A percentile compares a stretch with the other conserved stretches of the same genome.
Evolutionary conservation across 139 green algal genomes (phyloP).

Genomic region (Chlamydomonas urium): DNA sequence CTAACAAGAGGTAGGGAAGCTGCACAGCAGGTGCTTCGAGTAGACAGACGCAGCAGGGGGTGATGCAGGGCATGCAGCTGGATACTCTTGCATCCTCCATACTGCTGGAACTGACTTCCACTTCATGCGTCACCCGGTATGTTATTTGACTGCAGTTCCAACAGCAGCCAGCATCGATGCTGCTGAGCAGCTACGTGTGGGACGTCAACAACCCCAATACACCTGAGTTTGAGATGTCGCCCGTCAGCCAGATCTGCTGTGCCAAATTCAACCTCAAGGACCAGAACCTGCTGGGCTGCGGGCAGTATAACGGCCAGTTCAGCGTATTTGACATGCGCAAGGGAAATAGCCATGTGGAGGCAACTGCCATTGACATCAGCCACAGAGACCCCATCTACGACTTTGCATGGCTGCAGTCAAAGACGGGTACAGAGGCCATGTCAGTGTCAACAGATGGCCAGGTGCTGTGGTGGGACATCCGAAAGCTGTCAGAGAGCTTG

Average conservation of each 20-base stretch:
- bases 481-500: conserved; percentile 70
- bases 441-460: conserved; percentile 69
- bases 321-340: conserved; percentile 81
- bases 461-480: conserved; percentile 85
- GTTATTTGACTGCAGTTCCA: conserved; percentile 83
- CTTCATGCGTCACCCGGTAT: not conserved
- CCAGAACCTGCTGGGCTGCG: conserved; percentile 70
- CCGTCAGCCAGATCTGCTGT: conserved; percentile 70
- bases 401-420: conserved; percentile 87
- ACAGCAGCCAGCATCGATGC: conserved; percentile 65
- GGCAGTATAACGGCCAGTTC: conserved; percentile 91
- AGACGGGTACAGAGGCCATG: conserved; percentile 89
- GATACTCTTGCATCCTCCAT: no score
- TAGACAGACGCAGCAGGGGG: no score
- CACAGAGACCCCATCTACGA: conserved; percentile 79
- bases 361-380: conserved; percentile 65
- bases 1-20: not conserved
- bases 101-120: no score
- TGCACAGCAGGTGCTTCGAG: no score
- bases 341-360: conserved; percentile 62
- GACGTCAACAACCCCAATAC: conserved; percentile 82
- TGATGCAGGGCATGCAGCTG: no score
- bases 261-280: conserved; percentile 64
- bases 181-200: conserved; percentile 80
- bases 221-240: conserved; percentile 74